phyloP scores from a whole-genome alignment of 257 asterid species.

The Solanum chiquidenum region DNA sequence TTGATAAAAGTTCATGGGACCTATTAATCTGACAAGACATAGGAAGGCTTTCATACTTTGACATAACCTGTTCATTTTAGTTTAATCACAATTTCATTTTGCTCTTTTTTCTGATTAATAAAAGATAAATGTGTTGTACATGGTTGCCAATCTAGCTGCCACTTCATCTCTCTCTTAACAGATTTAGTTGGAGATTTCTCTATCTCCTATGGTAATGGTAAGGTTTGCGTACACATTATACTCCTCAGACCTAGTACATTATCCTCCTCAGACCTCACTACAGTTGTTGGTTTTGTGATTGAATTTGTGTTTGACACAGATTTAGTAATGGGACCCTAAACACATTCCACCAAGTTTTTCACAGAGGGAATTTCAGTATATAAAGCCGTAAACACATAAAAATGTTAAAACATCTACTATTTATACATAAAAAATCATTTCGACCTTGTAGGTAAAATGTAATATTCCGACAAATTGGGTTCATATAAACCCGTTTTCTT shows the following conservation, averaged over 20 bases:
- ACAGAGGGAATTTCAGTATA: not conserved
- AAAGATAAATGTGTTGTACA: not conserved
- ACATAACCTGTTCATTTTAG: not conserved
- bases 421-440: not conserved
- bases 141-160: not conserved
- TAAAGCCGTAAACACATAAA: not conserved
- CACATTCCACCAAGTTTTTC: not conserved
- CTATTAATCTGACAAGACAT: not conserved
- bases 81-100: not conserved
- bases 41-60: not conserved
- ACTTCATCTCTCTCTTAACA: not conserved
- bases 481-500: not conserved
- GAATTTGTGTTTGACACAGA: not conserved
- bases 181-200: not conserved
- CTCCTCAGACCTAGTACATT: no score
- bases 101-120: not conserved
- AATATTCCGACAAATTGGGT: not conserved
- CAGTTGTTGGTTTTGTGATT: not conserved
- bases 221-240: no score
- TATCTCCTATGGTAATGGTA: no score
- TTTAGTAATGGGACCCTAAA: not conserved
- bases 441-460: not conserved
- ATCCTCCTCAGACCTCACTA: not conserved
- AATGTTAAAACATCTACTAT: no score
- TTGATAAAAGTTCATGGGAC: not conserved